A percentile compares a stretch with the other conserved stretches of the same genome.
phyloP scores from a whole-genome alignment of 306 rosid genomes.

The Acacia melanoxylon region DNA sequence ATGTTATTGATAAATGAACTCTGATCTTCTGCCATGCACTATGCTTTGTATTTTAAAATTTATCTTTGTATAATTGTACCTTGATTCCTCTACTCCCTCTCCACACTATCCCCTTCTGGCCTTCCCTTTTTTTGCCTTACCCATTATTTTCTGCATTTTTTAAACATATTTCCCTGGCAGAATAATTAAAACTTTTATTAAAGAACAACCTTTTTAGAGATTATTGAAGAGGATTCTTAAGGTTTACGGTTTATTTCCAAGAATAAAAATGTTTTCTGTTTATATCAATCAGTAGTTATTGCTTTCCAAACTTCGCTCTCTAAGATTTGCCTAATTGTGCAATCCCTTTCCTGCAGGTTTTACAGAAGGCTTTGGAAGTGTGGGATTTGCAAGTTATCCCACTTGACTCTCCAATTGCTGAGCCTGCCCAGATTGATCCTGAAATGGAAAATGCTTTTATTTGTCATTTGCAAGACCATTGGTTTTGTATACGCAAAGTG shows the following conservation, averaged over 20 bases:
- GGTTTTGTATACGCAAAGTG: constrained; percentile 98
- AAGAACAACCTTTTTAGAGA: background rate
- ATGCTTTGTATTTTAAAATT: background rate
- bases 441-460: constrained; percentile 90
- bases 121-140: background rate
- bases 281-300: background rate
- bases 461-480: constrained; percentile 92
- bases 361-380: constrained; percentile 94
- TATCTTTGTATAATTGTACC: background rate
- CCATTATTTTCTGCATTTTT: background rate
- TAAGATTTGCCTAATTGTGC: constrained; percentile 17
- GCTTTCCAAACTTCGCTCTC: background rate
- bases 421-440: constrained; percentile 97
- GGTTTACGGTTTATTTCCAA: background rate
- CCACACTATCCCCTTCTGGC: background rate
- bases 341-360: constrained; percentile 61
- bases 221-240: background rate
- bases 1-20: background rate
- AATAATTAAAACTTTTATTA: background rate
- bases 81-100: background rate
- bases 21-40: background rate
- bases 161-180: background rate
- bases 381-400: constrained; percentile 99
- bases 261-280: background rate
- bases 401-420: constrained; percentile 94